A percentile compares a stretch with the other conserved stretches of the same genome.
Evolutionary conservation across 352 stramenopile species (phyloP).

Genomic region (Globisporangium acanthophoron): DNA sequence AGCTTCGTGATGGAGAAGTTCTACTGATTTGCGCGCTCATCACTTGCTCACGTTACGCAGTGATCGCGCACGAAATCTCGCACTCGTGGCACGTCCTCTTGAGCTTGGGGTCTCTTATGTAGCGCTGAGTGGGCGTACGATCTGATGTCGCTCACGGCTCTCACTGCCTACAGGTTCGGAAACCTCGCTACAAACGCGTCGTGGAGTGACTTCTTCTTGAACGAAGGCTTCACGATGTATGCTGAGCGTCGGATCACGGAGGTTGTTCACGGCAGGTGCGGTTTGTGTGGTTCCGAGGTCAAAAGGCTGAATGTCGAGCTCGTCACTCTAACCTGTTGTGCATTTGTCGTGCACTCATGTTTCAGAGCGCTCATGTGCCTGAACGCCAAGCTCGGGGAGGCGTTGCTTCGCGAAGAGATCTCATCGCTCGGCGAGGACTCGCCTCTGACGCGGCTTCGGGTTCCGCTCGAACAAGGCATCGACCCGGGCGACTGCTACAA

Average conservation of each 20-base stretch:
- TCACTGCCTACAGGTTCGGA: conserved; percentile 40
- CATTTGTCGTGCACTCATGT: not conserved
- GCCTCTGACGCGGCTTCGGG: conserved; percentile 60
- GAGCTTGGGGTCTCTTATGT: not conserved
- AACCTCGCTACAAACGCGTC: conserved; percentile 82
- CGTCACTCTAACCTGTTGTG: not conserved
- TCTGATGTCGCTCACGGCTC: not conserved
- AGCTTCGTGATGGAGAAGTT: not conserved
- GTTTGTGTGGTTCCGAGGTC: not conserved
- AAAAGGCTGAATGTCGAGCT: not conserved
- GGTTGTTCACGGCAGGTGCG: conserved; percentile 57
- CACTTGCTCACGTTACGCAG: conserved; percentile 13
- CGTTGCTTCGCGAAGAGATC: conserved; percentile 62
- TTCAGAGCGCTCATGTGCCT: conserved; percentile 57
- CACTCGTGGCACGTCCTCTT: conserved; percentile 53
- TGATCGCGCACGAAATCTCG: conserved; percentile 78
- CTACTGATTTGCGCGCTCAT: not conserved
- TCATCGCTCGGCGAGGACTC: conserved; percentile 57
- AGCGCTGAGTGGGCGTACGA: not conserved
- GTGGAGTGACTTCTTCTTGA: conserved; percentile 87
- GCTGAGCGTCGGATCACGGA: conserved; percentile 68
- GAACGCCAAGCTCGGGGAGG: conserved; percentile 66
- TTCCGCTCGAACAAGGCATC: conserved; percentile 69
- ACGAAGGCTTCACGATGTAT: conserved; percentile 89
- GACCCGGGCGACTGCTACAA: conserved; percentile 81